A percentile compares a stretch with the other conserved stretches of the same genome.
Conservation (phyloP, 2,329 filamentous ascomycete genomes). For the Cercospora sesami region DNA sequence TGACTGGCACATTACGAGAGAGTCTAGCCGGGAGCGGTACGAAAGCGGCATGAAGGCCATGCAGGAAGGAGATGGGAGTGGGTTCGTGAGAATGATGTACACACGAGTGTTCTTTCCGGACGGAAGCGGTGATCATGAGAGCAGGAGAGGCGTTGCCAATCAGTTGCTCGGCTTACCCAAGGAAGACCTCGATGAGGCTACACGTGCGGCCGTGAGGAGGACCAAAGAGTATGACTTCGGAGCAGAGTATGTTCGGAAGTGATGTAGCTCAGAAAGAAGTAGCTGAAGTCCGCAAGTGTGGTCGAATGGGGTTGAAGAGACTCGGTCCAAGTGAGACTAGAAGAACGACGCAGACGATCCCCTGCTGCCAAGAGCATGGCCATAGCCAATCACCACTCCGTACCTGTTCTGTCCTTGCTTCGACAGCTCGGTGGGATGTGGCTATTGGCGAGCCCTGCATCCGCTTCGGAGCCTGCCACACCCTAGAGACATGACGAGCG, state of each 20-base stretch:
- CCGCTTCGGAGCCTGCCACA: conserved; percentile 15
- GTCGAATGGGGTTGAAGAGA: neutral
- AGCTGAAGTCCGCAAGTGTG: neutral
- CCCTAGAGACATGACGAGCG: conserved; percentile 16
- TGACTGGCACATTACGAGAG: neutral
- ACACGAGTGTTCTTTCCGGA: neutral
- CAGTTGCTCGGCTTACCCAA: conserved; percentile 40
- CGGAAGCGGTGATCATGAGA: conserved; percentile 40
- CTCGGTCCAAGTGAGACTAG: neutral
- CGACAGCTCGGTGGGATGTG: conserved; percentile 9
- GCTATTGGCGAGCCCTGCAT: conserved; percentile 18
- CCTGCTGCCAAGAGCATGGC: neutral
- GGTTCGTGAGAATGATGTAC: neutral
- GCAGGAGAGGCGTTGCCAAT: conserved; percentile 41
- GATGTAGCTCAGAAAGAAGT: neutral
- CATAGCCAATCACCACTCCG: conserved; percentile 12
- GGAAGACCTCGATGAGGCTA: conserved; percentile 59
- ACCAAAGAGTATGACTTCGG: conserved; percentile 8
- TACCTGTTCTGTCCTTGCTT: conserved; percentile 5
- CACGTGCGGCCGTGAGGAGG: conserved; percentile 36
- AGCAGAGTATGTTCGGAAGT: neutral
- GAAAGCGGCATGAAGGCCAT: neutral
- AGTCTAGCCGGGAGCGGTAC: neutral
- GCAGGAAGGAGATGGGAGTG: neutral
- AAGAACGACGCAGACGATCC: neutral